Conservation (phyloP, 139 green algal species). For the Coelastrella sp. region DNA sequence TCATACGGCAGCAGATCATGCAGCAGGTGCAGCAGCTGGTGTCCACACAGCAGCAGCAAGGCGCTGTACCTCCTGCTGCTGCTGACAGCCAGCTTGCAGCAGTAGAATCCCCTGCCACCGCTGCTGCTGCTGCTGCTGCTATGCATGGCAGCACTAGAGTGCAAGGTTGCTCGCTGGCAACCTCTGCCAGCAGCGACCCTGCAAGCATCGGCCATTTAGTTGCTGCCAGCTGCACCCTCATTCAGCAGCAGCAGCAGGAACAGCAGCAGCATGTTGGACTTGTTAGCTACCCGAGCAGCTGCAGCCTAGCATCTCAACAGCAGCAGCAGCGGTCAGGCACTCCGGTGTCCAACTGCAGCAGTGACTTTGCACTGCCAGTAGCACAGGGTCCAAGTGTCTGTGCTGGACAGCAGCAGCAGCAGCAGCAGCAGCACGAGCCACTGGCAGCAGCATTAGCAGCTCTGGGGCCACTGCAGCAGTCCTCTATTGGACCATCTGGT, state of each 20-base stretch:
- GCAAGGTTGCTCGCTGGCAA: background rate
- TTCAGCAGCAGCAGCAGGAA: background rate
- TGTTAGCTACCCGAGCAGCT: background rate
- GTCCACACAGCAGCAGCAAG: background rate
- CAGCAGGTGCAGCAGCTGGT: background rate
- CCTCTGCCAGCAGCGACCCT: background rate
- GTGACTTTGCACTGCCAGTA: background rate
- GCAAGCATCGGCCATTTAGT: background rate
- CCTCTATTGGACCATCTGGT: too few species aligned
- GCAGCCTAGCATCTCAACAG: background rate
- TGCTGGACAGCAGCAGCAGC: constrained; percentile 16
- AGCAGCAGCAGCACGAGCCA: constrained; percentile 19
- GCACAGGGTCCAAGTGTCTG: background rate
- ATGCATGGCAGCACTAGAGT: background rate
- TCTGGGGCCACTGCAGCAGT: background rate
- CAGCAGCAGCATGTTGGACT: background rate
- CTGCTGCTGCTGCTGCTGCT: background rate
- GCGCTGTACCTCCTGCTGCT: too few species aligned
- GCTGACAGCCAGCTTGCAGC: background rate
- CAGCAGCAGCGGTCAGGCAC: background rate
- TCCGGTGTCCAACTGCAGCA: background rate
- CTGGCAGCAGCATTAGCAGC: constrained; percentile 1
- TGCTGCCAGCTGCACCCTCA: background rate
- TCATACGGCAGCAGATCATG: background rate
- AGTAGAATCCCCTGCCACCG: background rate